Conservation (phyloP, 164 flowering plant genomes). For the Umbellularia californica region DNA sequence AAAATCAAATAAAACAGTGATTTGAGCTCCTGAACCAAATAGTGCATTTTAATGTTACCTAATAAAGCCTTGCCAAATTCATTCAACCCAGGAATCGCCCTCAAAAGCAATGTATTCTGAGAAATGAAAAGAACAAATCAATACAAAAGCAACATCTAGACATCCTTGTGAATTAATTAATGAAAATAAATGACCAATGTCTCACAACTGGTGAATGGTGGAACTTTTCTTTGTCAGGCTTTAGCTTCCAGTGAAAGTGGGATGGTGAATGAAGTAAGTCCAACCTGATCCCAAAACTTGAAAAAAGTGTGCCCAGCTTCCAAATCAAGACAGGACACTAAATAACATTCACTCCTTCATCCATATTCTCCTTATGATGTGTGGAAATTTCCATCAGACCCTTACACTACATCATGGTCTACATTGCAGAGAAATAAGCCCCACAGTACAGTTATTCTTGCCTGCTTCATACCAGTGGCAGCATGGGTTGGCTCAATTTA, state of each 20-base stretch:
- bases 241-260: background rate
- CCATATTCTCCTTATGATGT: no score
- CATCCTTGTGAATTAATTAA: background rate
- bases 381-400: no score
- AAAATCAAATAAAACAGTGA: background rate
- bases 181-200: background rate
- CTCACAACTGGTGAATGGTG: background rate
- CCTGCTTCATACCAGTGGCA: background rate
- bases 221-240: background rate
- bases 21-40: background rate
- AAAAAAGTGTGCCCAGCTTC: background rate
- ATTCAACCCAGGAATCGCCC: slow-evolving; percentile 32
- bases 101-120: slow-evolving; percentile 33
- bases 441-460: background rate
- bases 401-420: no score
- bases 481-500: background rate
- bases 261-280: background rate
- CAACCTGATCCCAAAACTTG: background rate
- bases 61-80: slow-evolving; percentile 29
- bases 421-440: background rate
- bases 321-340: background rate
- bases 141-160: background rate
- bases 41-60: slow-evolving; percentile 14
- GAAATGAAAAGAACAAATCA: background rate
- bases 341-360: background rate